Percentiles rank a stretch among this genome's conserved stretches.
Evolutionary conservation across 495 filamentous ascomycete genomes (phyloP).

Genomic region (Aspergillus mulundensis): DNA sequence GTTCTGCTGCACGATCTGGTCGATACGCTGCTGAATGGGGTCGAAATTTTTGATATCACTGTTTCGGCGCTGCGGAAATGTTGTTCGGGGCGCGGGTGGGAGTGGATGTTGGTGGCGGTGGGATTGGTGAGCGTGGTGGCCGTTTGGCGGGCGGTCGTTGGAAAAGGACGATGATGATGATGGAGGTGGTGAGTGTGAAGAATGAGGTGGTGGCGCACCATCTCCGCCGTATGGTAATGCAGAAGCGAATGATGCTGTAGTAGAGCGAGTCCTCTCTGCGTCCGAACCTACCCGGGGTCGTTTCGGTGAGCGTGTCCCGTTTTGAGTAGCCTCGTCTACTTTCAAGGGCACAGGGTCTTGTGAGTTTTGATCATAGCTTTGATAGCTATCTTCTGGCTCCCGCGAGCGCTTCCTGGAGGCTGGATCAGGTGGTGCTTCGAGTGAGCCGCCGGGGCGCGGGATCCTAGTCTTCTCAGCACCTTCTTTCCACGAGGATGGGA

Average conservation of each 20-base stretch:
- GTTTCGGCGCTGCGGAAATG: conserved; percentile 16
- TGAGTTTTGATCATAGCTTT: neutral
- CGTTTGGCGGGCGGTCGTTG: conserved; percentile 18
- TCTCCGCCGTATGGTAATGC: neutral
- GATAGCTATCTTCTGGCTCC: conserved; percentile 33
- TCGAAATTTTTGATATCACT: conserved; percentile 16
- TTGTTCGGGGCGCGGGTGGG: conserved; percentile 13
- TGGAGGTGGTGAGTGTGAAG: conserved; percentile 2
- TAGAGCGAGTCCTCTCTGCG: conserved; percentile 9
- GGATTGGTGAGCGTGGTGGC: conserved; percentile 12
- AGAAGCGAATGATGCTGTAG: conserved; percentile 5
- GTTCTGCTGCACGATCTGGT: conserved; percentile 31
- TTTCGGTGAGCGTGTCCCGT: conserved; percentile 38
- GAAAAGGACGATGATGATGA: conserved; percentile 6
- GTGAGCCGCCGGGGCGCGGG: conserved; percentile 25
- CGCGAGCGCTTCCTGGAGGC: conserved; percentile 41
- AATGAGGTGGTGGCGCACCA: neutral
- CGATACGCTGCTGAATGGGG: conserved; percentile 33
- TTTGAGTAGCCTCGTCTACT: conserved; percentile 16
- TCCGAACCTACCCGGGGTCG: conserved; percentile 36
- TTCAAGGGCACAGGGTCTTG: conserved; percentile 8
- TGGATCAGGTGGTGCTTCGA: conserved; percentile 18
- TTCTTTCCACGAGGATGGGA: conserved; percentile 27
- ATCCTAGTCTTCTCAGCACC: conserved; percentile 32
- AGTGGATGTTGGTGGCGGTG: conserved; percentile 16